phyloP scores from a whole-genome alignment of 495 filamentous ascomycete species.

The Podospora pseudocomata region DNA sequence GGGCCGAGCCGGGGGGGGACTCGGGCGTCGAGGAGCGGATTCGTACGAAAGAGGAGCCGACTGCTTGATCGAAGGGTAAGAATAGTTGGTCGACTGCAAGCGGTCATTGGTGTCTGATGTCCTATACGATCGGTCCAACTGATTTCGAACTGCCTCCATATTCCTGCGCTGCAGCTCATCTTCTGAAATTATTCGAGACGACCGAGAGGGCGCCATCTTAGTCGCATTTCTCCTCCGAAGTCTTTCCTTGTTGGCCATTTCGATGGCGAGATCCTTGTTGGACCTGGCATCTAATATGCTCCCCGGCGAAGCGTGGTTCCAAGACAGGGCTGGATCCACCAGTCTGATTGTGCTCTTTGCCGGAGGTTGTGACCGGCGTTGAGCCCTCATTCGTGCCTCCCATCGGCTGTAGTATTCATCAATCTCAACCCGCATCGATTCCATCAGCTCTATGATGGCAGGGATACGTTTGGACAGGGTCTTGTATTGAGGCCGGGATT shows the following conservation, averaged over 20 bases:
- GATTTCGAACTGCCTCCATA: constrained; percentile 47
- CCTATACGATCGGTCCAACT: constrained; percentile 36
- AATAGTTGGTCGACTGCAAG: constrained; percentile 31
- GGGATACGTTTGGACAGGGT: constrained; percentile 28
- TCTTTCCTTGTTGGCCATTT: constrained; percentile 71
- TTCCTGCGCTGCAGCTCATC: constrained; percentile 42
- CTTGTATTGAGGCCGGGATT: constrained; percentile 26
- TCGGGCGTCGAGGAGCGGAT: constrained; percentile 13
- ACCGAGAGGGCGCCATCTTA: constrained; percentile 15
- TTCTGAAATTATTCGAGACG: constrained; percentile 34
- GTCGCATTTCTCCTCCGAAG: constrained; percentile 57
- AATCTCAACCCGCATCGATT: constrained; percentile 47
- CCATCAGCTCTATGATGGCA: constrained; percentile 51
- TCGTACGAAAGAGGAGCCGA: constrained; percentile 44
- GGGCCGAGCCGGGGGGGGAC: constrained; percentile 15
- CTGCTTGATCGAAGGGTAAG: constrained; percentile 49
- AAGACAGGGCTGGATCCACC: constrained; percentile 46
- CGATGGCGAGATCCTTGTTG: constrained; percentile 72
- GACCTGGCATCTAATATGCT: constrained; percentile 61
- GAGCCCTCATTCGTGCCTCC: constrained; percentile 23
- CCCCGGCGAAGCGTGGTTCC: constrained; percentile 35
- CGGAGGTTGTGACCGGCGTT: not conserved
- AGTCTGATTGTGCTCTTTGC: constrained; percentile 33
- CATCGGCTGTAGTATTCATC: constrained; percentile 36
- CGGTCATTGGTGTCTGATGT: constrained; percentile 3